Percentiles rank a stretch among this genome's conserved stretches.
These are phyloP conservation scores for Kazachstania sp. DNA, from an alignment of 1,139 yeast genomes.

Conservation along the genomic window DNA sequence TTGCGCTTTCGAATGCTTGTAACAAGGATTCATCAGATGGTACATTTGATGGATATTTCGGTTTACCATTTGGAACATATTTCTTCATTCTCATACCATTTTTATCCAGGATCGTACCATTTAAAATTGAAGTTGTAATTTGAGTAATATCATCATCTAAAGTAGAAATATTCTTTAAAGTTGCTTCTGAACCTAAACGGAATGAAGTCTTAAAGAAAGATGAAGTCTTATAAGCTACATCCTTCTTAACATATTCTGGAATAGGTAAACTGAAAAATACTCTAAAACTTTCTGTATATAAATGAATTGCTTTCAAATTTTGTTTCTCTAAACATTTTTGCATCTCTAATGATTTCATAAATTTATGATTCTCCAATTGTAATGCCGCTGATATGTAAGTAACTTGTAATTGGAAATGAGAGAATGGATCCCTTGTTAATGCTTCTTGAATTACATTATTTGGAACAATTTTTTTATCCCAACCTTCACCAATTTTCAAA, in stretches of 20 bases:
- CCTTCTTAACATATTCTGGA: slow-evolving; percentile 12
- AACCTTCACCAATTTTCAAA: slow-evolving; percentile 17
- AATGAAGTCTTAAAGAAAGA: slow-evolving; percentile 21
- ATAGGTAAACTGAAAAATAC: slow-evolving; percentile 23
- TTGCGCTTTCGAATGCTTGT: slow-evolving; percentile 1
- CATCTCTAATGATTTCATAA: slow-evolving; percentile 14
- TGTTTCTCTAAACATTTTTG: slow-evolving; percentile 10
- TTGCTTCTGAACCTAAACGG: slow-evolving; percentile 21
- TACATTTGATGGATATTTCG: slow-evolving; percentile 7
- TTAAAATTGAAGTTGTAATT: slow-evolving; percentile 19
- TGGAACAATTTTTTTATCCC: slow-evolving; percentile 12
- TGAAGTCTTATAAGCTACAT: slow-evolving; percentile 16
- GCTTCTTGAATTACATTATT: slow-evolving; percentile 4
- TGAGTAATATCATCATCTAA: slow-evolving; percentile 20
- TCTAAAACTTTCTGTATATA: slow-evolving; percentile 26
- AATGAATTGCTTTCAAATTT: slow-evolving; percentile 16
- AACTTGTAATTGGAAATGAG: slow-evolving; percentile 16
- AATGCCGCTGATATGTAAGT: slow-evolving; percentile 25
- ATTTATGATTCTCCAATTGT: slow-evolving; percentile 19
- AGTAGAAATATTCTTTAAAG: slow-evolving; percentile 17
- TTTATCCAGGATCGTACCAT: slow-evolving; percentile 18
- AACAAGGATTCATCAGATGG: slow-evolving; percentile 7
- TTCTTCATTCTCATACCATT: slow-evolving; percentile 12
- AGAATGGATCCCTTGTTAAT: slow-evolving; percentile 4
- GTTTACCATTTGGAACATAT: slow-evolving; percentile 6